These are phyloP conservation scores for Mycena capillaripes DNA, from an alignment of 768 basidiomycete species.

Conservation along the genomic window DNA sequence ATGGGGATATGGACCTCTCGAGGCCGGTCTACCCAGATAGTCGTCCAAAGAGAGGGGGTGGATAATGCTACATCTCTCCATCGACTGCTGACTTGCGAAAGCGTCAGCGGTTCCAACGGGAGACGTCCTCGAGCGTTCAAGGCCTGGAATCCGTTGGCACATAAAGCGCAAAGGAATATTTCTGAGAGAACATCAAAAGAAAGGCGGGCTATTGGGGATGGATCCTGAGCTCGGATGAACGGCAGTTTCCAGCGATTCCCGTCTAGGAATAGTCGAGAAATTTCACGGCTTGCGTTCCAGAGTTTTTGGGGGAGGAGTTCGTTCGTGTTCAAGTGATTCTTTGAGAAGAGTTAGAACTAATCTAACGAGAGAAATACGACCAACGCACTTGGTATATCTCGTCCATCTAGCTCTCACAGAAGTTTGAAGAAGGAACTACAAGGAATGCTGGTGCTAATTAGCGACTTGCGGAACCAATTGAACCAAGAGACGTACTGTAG, in stretches of 20 bases:
- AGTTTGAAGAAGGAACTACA: neutral
- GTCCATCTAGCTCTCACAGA: neutral
- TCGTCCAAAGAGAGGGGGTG: slow-evolving; percentile 42
- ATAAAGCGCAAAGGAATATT: slow-evolving; percentile 25
- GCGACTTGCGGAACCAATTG: neutral
- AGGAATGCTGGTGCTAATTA: neutral
- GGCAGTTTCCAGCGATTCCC: slow-evolving; percentile 13
- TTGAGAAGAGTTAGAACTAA: neutral
- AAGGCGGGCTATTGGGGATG: slow-evolving; percentile 13
- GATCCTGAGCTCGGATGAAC: slow-evolving; percentile 2
- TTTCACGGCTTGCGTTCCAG: slow-evolving; percentile 20
- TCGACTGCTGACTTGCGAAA: slow-evolving; percentile 41
- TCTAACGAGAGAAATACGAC: neutral
- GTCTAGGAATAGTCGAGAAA: slow-evolving; percentile 11
- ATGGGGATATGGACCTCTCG: slow-evolving; percentile 27
- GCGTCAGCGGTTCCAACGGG: slow-evolving; percentile 27
- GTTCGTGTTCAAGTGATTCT: neutral
- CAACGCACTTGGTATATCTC: slow-evolving; percentile 3
- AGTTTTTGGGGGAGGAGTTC: slow-evolving; percentile 11
- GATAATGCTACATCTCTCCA: slow-evolving; percentile 42
- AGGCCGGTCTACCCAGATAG: slow-evolving; percentile 35
- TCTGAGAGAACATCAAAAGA: slow-evolving; percentile 24
- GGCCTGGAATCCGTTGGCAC: slow-evolving; percentile 22
- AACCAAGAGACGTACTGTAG: neutral
- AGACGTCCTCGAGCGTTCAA: slow-evolving; percentile 11